phyloP scores from a whole-genome alignment of 805 yeast genomes.

The Starmerella riodocensis region DNA sequence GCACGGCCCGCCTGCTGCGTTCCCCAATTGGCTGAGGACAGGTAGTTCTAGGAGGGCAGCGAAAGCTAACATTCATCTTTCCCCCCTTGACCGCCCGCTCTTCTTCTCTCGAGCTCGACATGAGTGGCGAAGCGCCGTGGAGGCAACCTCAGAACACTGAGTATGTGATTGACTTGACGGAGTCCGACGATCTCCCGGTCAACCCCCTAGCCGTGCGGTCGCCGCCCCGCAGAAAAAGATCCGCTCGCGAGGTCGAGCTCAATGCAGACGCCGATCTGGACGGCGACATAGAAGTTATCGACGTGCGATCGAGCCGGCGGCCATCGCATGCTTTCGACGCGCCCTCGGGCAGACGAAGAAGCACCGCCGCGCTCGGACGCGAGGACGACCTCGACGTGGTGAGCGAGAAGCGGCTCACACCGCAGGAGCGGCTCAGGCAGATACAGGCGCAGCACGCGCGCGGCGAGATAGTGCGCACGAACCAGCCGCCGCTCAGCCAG shows the following conservation, averaged over 20 bases:
- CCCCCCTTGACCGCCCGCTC: background rate
- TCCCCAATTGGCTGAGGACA: too few relatives aligned
- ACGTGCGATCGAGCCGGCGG: background rate
- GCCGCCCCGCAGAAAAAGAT: background rate
- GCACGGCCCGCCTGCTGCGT: too few relatives aligned
- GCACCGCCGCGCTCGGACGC: too few relatives aligned
- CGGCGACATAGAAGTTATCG: constrained; percentile 7
- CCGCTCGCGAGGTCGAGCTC: background rate
- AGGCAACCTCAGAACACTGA: too few relatives aligned
- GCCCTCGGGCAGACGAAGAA: too few relatives aligned
- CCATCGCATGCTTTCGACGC: too few relatives aligned
- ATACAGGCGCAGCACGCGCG: constrained; percentile 15
- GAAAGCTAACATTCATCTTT: background rate
- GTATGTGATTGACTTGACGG: constrained; percentile 8
- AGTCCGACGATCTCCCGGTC: constrained; percentile 1
- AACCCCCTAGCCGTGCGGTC: constrained; percentile 1
- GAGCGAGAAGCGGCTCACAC: constrained; percentile 9
- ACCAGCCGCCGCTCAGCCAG: background rate
- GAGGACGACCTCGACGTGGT: constrained; percentile 10
- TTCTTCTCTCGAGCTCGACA: background rate
- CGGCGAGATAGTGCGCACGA: constrained; percentile 6
- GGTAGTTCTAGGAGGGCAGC: too few relatives aligned
- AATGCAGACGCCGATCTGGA: background rate
- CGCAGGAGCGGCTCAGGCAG: constrained; percentile 13
- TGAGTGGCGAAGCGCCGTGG: too few relatives aligned